Evolutionary conservation across 116 monocot species (phyloP).

Genomic region (Posidonia oceanica): DNA sequence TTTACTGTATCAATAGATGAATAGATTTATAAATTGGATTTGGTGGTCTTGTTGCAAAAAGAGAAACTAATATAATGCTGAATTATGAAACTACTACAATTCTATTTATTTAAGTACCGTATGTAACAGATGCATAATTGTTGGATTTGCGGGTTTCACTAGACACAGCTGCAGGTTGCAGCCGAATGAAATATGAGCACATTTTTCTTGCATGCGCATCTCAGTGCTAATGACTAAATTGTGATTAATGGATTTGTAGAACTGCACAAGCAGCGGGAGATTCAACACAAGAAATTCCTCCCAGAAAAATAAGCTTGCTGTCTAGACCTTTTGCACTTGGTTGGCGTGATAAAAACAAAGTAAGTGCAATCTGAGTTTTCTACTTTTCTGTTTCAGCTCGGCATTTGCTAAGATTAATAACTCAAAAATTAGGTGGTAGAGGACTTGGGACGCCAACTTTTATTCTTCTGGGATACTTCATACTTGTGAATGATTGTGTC

Average conservation of each 20-base stretch:
- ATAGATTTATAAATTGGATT: neutral
- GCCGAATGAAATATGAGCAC: neutral
- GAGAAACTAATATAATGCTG: neutral
- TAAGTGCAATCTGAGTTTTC: constrained; percentile 5
- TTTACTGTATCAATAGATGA: neutral
- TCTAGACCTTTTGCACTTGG: constrained; percentile 74
- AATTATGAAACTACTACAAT: too few relatives aligned
- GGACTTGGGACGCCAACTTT: too few relatives aligned
- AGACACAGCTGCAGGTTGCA: neutral
- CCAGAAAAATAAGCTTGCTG: constrained; percentile 66
- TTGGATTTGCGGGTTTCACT: neutral
- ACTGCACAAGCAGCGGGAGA: constrained; percentile 16
- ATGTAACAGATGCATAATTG: neutral
- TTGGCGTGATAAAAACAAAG: constrained; percentile 94
- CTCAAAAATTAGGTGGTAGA: too few relatives aligned
- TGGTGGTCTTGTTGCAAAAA: neutral
- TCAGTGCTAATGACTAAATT: neutral
- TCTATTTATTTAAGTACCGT: neutral
- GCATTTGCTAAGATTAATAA: too few relatives aligned
- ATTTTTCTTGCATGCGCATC: neutral
- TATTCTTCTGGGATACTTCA: too few relatives aligned
- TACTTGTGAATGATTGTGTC: too few relatives aligned
- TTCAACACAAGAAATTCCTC: constrained; percentile 33
- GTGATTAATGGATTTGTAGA: constrained; percentile 18
- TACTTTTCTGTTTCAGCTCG: too few relatives aligned